Evolutionary conservation across 2,329 filamentous ascomycete species (phyloP), one percentile per base, ranked within the genome.

Genomic region (Teratosphaeria viscida): DNA sequence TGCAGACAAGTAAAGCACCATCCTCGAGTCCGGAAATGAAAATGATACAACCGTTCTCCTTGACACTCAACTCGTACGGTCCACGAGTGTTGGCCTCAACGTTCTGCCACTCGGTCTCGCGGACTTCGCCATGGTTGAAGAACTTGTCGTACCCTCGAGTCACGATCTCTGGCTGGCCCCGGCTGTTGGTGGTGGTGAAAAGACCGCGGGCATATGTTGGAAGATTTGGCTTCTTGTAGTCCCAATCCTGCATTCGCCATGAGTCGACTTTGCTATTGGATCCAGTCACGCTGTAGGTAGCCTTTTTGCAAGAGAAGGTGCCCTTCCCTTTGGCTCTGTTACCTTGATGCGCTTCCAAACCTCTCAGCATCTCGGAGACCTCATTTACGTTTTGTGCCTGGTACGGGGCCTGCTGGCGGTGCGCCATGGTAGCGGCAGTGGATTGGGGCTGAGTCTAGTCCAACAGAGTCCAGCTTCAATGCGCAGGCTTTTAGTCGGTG

Each of bases 31-130:
- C 94, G 16, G 91, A 87, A 53, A 99, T 85, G 77, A 99, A 99
- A 66, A 99, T 96, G 74, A 99, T 99, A 74, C 94, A 99, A n/a
- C 94, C 94, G 69, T 99, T 99, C 75, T 99, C 94, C 77, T 99
- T 99, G 57, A 97, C 84, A 60, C 91, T 97, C 59, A 99, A 78
- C 75, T 99, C 94, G 68, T 97, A 99, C 0, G 94, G 94, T 0
- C 90, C 91, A 64, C 84, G 78, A 0, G 94, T 97, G 59, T 88
- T 81, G 32, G 76, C 75, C 70, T 87, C 79, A 61, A 99, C 90
- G 69, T 87, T 89, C 16, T 78, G 74, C 94, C 94, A 99, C 67
- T 86, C 82, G 3, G 94, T 99, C 64, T 88, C 84, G 54, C 78
- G 74, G 7, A 95, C 87, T 76, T 99, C 94, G 56, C 84, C 83